Conservation (phyloP, 1,284 basidiomycete genomes). For the Sporisorium reilianum region DNA sequence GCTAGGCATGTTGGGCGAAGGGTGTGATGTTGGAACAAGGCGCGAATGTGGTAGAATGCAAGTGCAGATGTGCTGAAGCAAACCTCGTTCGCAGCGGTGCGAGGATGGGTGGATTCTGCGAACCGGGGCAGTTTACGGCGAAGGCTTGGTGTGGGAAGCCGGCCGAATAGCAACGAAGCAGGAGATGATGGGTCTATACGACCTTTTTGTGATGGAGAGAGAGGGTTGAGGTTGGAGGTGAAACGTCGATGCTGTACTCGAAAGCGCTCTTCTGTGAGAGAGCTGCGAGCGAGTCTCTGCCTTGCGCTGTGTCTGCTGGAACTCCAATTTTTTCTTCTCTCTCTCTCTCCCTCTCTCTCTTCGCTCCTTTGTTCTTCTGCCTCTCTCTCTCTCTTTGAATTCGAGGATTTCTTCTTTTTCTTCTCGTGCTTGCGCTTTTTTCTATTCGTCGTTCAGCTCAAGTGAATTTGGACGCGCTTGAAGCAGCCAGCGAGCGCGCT, state of each 20-base stretch:
- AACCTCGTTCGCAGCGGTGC: conserved; percentile 18
- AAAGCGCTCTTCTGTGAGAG: background rate
- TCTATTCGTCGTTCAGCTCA: conserved; percentile 9
- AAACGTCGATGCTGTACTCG: background rate
- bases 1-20: conserved; percentile 35
- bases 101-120: conserved; percentile 4
- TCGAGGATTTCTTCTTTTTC: conserved; percentile 9
- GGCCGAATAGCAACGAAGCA: conserved; percentile 23
- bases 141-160: conserved; percentile 19
- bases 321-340: conserved; percentile 1
- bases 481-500: background rate
- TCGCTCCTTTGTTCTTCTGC: background rate
- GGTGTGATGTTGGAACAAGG: background rate
- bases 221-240: background rate
- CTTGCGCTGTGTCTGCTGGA: background rate
- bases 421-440: conserved; percentile 7
- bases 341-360: conserved; percentile 1
- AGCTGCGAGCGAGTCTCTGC: background rate
- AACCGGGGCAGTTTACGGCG: conserved; percentile 13
- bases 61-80: background rate
- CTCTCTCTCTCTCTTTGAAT: conserved; percentile 1
- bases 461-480: conserved; percentile 16
- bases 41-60: conserved; percentile 6
- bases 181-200: conserved; percentile 30
- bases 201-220: conserved; percentile 32